phyloP scores from a whole-genome alignment of 805 yeast species.

The Kurtzmaniella fragi region DNA sequence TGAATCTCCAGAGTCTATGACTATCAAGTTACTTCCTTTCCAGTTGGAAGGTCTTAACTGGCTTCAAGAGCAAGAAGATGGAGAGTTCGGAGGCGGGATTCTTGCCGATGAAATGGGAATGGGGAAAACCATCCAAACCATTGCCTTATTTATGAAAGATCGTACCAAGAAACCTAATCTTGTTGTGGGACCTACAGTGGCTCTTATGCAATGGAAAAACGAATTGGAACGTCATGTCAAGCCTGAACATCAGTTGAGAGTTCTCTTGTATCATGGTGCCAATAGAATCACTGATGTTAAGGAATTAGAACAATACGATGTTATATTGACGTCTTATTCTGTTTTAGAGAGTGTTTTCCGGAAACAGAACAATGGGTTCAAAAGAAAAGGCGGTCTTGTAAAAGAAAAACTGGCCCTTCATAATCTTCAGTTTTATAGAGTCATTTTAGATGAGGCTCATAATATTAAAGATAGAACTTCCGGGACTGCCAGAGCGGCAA shows the following conservation, averaged over 20 bases:
- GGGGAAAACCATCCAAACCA: conserved; percentile 98
- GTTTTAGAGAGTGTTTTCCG: conserved; percentile 84
- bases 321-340: conserved; percentile 86
- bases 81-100: conserved; percentile 81
- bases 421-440: conserved; percentile 70
- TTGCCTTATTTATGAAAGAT: conserved; percentile 77
- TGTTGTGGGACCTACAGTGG: conserved; percentile 98
- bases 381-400: conserved; percentile 61
- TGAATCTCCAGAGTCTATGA: conserved; percentile 75
- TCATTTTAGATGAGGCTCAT: conserved; percentile 94
- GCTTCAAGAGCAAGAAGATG: conserved; percentile 78
- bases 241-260: conserved; percentile 54
- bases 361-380: conserved; percentile 79
- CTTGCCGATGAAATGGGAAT: conserved; percentile 99
- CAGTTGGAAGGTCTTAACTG: conserved; percentile 92
- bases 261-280: conserved; percentile 81
- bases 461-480: conserved; percentile 93
- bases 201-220: conserved; percentile 94
- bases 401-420: conserved; percentile 78
- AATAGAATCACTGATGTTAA: conserved; percentile 56
- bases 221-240: conserved; percentile 82
- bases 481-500: conserved; percentile 91
- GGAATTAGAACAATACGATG: conserved; percentile 64
- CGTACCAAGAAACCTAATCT: conserved; percentile 64
- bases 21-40: conserved; percentile 73